Evolutionary conservation across 805 yeast genomes (phyloP), one percentile per base, ranked within the genome.

Genomic region (Candida corydali): DNA sequence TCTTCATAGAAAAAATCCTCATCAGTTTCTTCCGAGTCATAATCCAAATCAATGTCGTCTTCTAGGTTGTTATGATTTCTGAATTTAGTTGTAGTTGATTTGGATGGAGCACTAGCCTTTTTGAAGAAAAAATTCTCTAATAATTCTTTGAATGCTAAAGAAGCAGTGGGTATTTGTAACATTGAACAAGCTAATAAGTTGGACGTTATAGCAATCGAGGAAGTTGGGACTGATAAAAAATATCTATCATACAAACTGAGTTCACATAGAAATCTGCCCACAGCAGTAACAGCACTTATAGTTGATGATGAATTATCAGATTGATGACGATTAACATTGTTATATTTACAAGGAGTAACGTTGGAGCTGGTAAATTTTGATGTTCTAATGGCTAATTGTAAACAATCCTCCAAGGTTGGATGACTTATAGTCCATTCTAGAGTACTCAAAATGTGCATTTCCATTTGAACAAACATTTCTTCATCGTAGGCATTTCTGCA

Each of bases 401-500:
- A 52, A 38, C 77, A 69, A 35, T 75, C 80, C 50, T 76, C 82
- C 34, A 75, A 58, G 36, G 67, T 64, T 3, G 76, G 72, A 43
- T 68, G 73, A 24, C 72, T 67, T 33, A 67, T 51, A 35, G 54
- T 55, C 74, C 74, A 68, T 39, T 66, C 73, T 50, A 88, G 71
- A 4, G 84, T 84, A 44, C 73, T 69, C 53, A 81, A 66, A 39
- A 82, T 78, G 52, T 84, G 91, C 48, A 76, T 65, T 58, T 84
- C 94, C 73, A 68, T 68, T 48, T 68, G 73, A 19, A 66, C 55
- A 41, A 68, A 67, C 75, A 70, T 70, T 41, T 69, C 73, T 43
- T 69, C 74, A 40, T 76, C 81, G 47, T 75, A 76, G 12, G 78
- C 79, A 47, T 69, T 71, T 31, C 80, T 65, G 45, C 80, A 76